A percentile compares a stretch with the other conserved stretches of the same genome.
Conservation (phyloP, 2,329 filamentous ascomycete genomes). For the Fusarium nelsonii region DNA sequence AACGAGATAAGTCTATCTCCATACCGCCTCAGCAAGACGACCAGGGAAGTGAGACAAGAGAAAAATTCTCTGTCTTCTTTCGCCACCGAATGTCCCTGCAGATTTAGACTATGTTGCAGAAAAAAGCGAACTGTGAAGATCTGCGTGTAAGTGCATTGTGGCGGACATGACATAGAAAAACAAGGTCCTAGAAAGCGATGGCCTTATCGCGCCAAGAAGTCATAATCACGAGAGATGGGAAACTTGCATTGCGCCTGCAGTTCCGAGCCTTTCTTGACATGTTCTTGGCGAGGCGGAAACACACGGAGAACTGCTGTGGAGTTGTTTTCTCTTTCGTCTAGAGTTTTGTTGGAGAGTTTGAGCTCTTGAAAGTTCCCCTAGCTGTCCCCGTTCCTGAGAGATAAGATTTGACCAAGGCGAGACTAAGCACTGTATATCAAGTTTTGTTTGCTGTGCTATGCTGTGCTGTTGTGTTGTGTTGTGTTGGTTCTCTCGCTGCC, state of each 20-base stretch:
- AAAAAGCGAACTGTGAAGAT: background rate
- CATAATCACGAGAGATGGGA: constrained; percentile 10
- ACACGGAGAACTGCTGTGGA: constrained; percentile 7
- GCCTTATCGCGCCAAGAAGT: constrained; percentile 14
- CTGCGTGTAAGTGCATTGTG: constrained; percentile 23
- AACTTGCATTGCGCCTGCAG: constrained; percentile 31
- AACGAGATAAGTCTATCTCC: constrained; percentile 1
- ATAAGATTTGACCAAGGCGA: constrained; percentile 4
- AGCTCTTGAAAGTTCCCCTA: background rate
- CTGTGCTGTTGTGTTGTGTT: constrained; percentile 2
- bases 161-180: constrained; percentile 24
- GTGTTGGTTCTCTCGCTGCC: constrained; percentile 1
- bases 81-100: constrained; percentile 5
- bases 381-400: background rate
- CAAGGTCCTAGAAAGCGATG: constrained; percentile 9
- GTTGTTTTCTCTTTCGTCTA: background rate
- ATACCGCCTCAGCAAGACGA: constrained; percentile 14
- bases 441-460: constrained; percentile 8
- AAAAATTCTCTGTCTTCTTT: constrained; percentile 13
- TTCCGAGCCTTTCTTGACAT: constrained; percentile 9
- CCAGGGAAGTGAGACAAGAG: constrained; percentile 16
- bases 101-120: constrained; percentile 2
- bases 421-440: constrained; percentile 1
- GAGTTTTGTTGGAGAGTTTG: background rate
- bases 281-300: constrained; percentile 21